Evolutionary conservation across 1,139 yeast species (phyloP).

Genomic region (Saccharomycopsis hybrid): DNA sequence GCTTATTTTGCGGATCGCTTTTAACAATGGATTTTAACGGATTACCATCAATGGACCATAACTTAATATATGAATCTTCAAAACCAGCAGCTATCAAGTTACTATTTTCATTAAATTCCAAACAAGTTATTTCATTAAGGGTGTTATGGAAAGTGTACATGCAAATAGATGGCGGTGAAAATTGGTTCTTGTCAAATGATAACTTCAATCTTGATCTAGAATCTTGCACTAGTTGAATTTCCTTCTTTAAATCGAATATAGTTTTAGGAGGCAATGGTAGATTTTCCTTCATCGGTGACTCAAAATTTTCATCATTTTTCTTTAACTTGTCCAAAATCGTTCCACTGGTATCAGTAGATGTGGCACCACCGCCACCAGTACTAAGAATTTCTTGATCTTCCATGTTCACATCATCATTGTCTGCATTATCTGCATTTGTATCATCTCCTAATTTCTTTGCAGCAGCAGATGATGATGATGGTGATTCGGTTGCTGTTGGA

Average conservation of each 20-base stretch:
- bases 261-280: slow-evolving; percentile 85
- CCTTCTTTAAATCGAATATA: slow-evolving; percentile 69
- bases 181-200: slow-evolving; percentile 48
- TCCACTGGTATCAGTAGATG: slow-evolving; percentile 8
- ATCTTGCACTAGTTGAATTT: slow-evolving; percentile 74
- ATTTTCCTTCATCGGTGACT: slow-evolving; percentile 67
- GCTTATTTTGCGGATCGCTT: slow-evolving; percentile 48
- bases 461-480: too few relatives aligned
- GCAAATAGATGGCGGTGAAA: slow-evolving; percentile 89
- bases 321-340: slow-evolving; percentile 23
- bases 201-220: slow-evolving; percentile 52
- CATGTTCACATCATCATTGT: slow-evolving; percentile 17
- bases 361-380: slow-evolving; percentile 27
- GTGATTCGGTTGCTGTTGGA: slow-evolving; percentile 15
- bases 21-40: slow-evolving; percentile 64
- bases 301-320: slow-evolving; percentile 39
- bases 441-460: too few relatives aligned
- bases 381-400: slow-evolving; percentile 31
- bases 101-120: slow-evolving; percentile 83
- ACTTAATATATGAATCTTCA: slow-evolving; percentile 80
- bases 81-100: slow-evolving; percentile 90
- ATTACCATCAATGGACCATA: slow-evolving; percentile 91
- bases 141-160: slow-evolving; percentile 98
- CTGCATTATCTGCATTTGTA: slow-evolving; percentile 8
- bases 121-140: slow-evolving; percentile 74